A percentile compares a stretch with the other conserved stretches of the same genome.
Evolutionary conservation across 2,329 filamentous ascomycete genomes (phyloP).

Genomic region (Curvularia verruculosa): DNA sequence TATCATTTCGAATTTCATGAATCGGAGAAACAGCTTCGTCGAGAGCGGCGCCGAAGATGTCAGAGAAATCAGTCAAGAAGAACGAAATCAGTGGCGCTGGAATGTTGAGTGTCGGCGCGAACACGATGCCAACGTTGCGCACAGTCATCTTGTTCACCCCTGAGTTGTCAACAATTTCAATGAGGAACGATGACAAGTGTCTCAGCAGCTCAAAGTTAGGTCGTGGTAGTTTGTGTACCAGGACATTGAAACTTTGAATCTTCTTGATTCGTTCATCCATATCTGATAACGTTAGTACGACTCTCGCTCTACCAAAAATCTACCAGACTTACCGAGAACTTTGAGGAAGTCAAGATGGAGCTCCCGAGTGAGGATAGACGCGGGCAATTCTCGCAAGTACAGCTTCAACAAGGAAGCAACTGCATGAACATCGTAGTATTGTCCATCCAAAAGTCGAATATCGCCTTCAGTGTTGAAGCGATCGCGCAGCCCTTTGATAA

Average conservation of each 20-base stretch:
- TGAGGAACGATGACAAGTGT: constrained; percentile 85
- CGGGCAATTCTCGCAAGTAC: constrained; percentile 89
- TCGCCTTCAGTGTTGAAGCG: constrained; percentile 94
- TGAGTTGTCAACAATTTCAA: constrained; percentile 89
- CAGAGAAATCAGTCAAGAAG: constrained; percentile 87
- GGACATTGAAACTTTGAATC: constrained; percentile 73
- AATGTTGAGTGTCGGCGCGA: constrained; percentile 95
- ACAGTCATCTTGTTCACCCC: constrained; percentile 98
- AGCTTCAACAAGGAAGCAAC: constrained; percentile 93
- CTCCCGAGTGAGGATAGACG: constrained; percentile 88
- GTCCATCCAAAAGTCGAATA: constrained; percentile 82
- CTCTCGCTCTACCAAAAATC: neutral
- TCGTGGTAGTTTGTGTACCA: constrained; percentile 79
- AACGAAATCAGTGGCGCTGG: constrained; percentile 92
- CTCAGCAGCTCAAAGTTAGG: constrained; percentile 82
- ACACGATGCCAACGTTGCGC: constrained; percentile 94
- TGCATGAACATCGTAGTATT: constrained; percentile 94
- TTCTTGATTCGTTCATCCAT: constrained; percentile 77
- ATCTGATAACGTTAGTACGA: constrained; percentile 57
- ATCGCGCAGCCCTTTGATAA: constrained; percentile 89
- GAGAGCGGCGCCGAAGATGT: constrained; percentile 78
- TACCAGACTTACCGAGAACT: constrained; percentile 64
- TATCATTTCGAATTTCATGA: constrained; percentile 55
- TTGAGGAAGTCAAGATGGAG: constrained; percentile 87
- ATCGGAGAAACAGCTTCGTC: constrained; percentile 56